Percentiles rank a stretch among this genome's conserved stretches.
phyloP scores from a whole-genome alignment of 257 asterid genomes.

The Leonotis leonurus region DNA sequence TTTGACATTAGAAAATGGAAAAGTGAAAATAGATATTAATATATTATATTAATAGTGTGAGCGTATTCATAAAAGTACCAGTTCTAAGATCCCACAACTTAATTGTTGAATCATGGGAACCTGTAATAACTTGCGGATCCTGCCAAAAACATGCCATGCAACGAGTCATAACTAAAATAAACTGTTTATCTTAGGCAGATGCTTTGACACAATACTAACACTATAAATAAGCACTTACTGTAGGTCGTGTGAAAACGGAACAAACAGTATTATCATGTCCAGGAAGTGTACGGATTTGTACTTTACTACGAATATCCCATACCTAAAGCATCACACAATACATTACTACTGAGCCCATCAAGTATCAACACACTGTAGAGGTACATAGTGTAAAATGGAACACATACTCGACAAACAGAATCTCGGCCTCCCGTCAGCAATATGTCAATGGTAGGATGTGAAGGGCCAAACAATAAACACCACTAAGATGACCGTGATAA shows the following conservation, averaged over 20 bases:
- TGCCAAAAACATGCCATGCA: constrained; percentile 32
- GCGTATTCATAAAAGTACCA: constrained; percentile 33
- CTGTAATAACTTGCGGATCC: constrained; percentile 99
- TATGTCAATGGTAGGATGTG: constrained; percentile 11
- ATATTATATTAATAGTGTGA: neutral
- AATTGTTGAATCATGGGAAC: constrained; percentile 90
- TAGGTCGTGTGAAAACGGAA: constrained; percentile 86
- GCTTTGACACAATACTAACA: neutral
- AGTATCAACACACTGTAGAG: too few relatives aligned
- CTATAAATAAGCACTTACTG: constrained; percentile 41
- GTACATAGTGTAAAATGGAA: neutral
- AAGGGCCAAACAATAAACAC: constrained; percentile 55
- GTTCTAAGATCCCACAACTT: constrained; percentile 90
- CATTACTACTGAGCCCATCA: too few relatives aligned
- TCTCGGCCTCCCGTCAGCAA: too few relatives aligned
- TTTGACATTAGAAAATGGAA: constrained; percentile 5
- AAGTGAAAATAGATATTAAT: constrained; percentile 2
- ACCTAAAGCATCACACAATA: constrained; percentile 38
- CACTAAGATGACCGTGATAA: constrained; percentile 97
- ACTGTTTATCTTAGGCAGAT: too few relatives aligned
- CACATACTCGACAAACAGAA: constrained; percentile 58
- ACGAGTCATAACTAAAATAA: too few relatives aligned
- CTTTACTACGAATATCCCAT: constrained; percentile 97
- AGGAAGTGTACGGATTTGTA: constrained; percentile 78
- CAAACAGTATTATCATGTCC: constrained; percentile 98